These are phyloP conservation scores for Evansstolkia leycettana DNA, from an alignment of 495 filamentous ascomycete genomes.

Conservation along the genomic window DNA sequence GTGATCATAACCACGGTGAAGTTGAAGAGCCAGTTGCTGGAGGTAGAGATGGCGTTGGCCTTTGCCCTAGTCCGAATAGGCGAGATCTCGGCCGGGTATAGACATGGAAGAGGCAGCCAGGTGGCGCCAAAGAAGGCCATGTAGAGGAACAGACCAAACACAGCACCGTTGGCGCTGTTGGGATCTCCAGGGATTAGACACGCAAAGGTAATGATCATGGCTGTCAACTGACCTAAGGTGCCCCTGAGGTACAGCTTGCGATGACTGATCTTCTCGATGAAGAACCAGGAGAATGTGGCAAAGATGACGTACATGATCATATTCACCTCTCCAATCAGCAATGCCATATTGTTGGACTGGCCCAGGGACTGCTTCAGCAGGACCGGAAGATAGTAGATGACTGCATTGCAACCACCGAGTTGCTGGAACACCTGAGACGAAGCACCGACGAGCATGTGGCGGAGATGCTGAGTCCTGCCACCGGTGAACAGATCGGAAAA, in stretches of 20 bases:
- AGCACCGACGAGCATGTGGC: constrained; percentile 37
- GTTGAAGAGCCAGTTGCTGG: constrained; percentile 74
- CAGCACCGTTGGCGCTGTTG: constrained; percentile 51
- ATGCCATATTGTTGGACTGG: constrained; percentile 47
- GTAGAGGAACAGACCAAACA: constrained; percentile 68
- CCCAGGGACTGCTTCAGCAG: constrained; percentile 57
- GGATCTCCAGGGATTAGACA: constrained; percentile 49
- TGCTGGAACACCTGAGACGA: constrained; percentile 76
- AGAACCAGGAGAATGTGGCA: constrained; percentile 74
- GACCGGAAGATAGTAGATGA: constrained; percentile 79
- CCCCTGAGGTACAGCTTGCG: constrained; percentile 65
- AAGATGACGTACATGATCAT: constrained; percentile 77
- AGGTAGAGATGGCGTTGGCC: constrained; percentile 65
- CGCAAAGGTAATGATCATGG: constrained; percentile 66
- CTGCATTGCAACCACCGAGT: constrained; percentile 62
- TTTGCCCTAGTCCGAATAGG: constrained; percentile 63
- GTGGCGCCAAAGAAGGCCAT: constrained; percentile 68
- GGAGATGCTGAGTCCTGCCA: constrained; percentile 33
- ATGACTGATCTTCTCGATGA: constrained; percentile 65
- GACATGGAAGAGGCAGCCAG: constrained; percentile 47
- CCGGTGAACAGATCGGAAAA: constrained; percentile 30
- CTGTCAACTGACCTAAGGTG: constrained; percentile 53
- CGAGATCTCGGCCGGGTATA: constrained; percentile 60
- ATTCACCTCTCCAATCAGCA: constrained; percentile 70
- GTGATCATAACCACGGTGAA: constrained; percentile 75